Evolutionary conservation across 2,329 filamentous ascomycete species (phyloP), one percentile per base, ranked within the genome.

Genomic region (Ophiostoma australiae): DNA sequence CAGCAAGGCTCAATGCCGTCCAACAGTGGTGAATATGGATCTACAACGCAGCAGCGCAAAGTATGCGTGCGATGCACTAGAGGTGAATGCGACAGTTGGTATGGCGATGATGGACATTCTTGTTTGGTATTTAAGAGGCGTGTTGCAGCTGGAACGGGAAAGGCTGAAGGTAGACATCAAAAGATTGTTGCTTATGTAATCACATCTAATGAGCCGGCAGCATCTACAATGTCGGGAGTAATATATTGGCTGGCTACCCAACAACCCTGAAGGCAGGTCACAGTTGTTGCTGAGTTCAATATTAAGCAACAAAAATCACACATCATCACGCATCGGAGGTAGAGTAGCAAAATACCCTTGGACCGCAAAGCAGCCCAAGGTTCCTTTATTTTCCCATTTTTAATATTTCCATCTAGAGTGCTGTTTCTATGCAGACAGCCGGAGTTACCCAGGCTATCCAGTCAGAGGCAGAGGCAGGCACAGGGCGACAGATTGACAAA

Each of bases 351-450:
- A 63, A 63, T 63, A 63, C 27, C 58, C 58, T 33, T 3, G 23
- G 52, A 58, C 44, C 6, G 17, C 37, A 15, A 48, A 4, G n/a
- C 4, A 63, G 58, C 23, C 55, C 58, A 33, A 63, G 58, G 23
- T 63, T 63, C 58, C 58, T 63, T 63, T 63, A 68, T 23, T 37
- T 67, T 39, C 11, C 27, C n/a, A 35, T 68, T 68, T 68, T 41
- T 68, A 27, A 58, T 67, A 33, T 17, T 17, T 63, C 58, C 58
- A 63, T 33, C 58, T 31, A 33, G 58, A 58, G 52, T 58, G 52
- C 52, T 23, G 37, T 63, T 48, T 17, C 67, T n/a, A 39, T 63
- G 27, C 27, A 63, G 13, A 35, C 3, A 61, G 23, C 58, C 33
- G 33, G 58, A 33, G 13, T 63, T 33, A 31, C 27, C 58, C 58